Percentiles rank a stretch among this genome's conserved stretches.
phyloP scores from a whole-genome alignment of 1,284 basidiomycete species.

The Vanrija sp. region DNA sequence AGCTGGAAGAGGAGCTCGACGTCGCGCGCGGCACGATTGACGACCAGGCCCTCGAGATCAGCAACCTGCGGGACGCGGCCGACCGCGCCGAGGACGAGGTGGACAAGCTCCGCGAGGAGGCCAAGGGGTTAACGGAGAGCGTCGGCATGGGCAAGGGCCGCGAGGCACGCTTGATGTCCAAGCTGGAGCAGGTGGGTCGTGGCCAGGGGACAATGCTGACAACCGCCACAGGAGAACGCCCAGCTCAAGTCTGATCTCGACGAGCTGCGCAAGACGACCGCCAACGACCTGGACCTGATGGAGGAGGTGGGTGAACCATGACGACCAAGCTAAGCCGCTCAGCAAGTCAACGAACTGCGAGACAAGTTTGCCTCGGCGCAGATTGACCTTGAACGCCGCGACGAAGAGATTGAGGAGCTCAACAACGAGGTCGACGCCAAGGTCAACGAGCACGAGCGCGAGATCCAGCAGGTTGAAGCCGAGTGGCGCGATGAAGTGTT shows the following conservation, averaged over 20 bases:
- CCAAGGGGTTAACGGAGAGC: constrained; percentile 23
- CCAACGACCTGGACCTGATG: constrained; percentile 33
- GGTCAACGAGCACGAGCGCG: constrained; percentile 41
- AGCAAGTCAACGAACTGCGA: constrained; percentile 43
- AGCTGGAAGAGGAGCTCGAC: constrained; percentile 64
- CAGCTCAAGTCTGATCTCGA: constrained; percentile 32
- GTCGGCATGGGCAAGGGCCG: constrained; percentile 54
- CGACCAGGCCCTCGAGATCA: constrained; percentile 59
- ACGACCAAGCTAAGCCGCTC: constrained; percentile 16
- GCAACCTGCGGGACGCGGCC: constrained; percentile 52
- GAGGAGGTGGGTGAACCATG: constrained; percentile 27
- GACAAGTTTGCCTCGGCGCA: constrained; percentile 45
- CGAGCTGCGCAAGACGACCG: constrained; percentile 13
- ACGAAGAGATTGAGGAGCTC: constrained; percentile 48
- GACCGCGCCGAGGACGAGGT: constrained; percentile 58
- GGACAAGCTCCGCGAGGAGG: constrained; percentile 58
- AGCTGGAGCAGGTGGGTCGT: constrained; percentile 62
- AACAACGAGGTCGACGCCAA: constrained; percentile 47
- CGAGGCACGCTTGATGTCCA: constrained; percentile 57
- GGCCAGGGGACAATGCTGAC: not conserved
- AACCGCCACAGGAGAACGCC: constrained; percentile 20
- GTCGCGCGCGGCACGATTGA: constrained; percentile 54
- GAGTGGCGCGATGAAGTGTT: constrained; percentile 47
- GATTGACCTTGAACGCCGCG: constrained; percentile 46
- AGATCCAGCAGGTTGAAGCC: constrained; percentile 42